Percentiles rank a stretch among this genome's conserved stretches.
Evolutionary conservation across 2,329 filamentous ascomycete species (phyloP).

Genomic region (Fusarium foetens): DNA sequence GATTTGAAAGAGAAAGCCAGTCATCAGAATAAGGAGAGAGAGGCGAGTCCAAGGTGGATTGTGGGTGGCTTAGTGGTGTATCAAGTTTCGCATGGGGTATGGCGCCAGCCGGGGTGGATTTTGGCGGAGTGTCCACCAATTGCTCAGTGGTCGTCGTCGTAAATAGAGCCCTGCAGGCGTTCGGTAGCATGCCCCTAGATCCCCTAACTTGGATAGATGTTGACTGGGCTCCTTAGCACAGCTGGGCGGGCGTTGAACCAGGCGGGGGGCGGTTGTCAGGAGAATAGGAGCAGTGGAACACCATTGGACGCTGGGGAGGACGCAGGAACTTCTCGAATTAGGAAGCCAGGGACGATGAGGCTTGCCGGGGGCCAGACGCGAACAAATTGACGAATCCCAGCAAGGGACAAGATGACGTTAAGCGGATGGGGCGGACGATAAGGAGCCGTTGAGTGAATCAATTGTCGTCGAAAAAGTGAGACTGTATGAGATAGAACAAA

Average conservation of each 20-base stretch:
- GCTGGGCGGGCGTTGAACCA: slow-evolving; percentile 7
- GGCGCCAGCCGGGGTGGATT: slow-evolving; percentile 40
- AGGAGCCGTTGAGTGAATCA: slow-evolving; percentile 34
- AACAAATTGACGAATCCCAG: slow-evolving; percentile 38
- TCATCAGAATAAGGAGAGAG: slow-evolving; percentile 55
- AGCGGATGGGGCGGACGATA: slow-evolving; percentile 33
- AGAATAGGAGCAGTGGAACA: slow-evolving; percentile 32
- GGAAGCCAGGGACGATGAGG: slow-evolving; percentile 31
- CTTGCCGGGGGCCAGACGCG: slow-evolving; percentile 25
- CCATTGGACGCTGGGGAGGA: slow-evolving; percentile 28
- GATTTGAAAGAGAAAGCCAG: slow-evolving; percentile 57
- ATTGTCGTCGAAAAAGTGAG: slow-evolving; percentile 16
- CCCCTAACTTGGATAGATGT: slow-evolving; percentile 29
- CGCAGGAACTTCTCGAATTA: slow-evolving; percentile 25
- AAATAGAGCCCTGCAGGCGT: slow-evolving; percentile 40
- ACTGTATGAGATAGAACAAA: slow-evolving; percentile 6
- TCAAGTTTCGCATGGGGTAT: slow-evolving; percentile 44
- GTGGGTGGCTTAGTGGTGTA: slow-evolving; percentile 31
- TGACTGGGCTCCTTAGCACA: slow-evolving; percentile 10
- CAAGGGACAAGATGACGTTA: slow-evolving; percentile 42
- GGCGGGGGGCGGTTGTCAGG: slow-evolving; percentile 26
- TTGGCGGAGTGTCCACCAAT: slow-evolving; percentile 24
- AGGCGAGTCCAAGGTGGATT: slow-evolving; percentile 36
- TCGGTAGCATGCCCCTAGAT: slow-evolving; percentile 36
- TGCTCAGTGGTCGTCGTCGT: slow-evolving; percentile 29